These are phyloP conservation scores for Amylocarpus encephaloides DNA, from an alignment of 2,329 filamentous ascomycete species.

Conservation along the genomic window DNA sequence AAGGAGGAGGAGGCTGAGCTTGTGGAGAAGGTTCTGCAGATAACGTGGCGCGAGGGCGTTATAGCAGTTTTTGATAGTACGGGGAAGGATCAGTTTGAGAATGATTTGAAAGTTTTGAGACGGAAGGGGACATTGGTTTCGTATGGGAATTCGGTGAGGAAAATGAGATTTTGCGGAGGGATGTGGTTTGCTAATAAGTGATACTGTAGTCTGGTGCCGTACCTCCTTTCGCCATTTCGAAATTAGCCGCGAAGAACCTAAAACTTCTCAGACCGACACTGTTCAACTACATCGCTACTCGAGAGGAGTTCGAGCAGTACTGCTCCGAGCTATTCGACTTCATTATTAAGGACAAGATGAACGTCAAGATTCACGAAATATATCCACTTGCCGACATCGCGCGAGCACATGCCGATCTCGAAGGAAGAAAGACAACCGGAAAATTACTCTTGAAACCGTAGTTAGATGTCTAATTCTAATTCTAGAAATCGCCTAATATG, in stretches of 20 bases:
- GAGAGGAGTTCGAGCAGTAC: slow-evolving; percentile 67
- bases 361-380: slow-evolving; percentile 66
- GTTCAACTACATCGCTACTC: slow-evolving; percentile 61
- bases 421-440: slow-evolving; percentile 74
- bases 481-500: background rate
- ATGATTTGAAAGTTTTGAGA: slow-evolving; percentile 65
- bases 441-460: slow-evolving; percentile 68
- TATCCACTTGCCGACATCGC: slow-evolving; percentile 70
- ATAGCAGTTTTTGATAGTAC: slow-evolving; percentile 82
- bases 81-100: slow-evolving; percentile 78
- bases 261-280: slow-evolving; percentile 69
- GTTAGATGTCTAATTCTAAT: slow-evolving; percentile 33
- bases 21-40: slow-evolving; percentile 54
- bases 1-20: slow-evolving; percentile 46
- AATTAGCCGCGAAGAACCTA: slow-evolving; percentile 67
- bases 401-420: slow-evolving; percentile 70
- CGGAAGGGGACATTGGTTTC: slow-evolving; percentile 71
- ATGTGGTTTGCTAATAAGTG: background rate
- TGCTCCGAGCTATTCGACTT: slow-evolving; percentile 66
- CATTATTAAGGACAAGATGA: slow-evolving; percentile 61
- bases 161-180: background rate
- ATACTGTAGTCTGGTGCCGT: slow-evolving; percentile 45
- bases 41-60: slow-evolving; percentile 67
- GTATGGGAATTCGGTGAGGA: slow-evolving; percentile 71
- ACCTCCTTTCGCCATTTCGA: slow-evolving; percentile 53